Evolutionary conservation across 2,329 filamentous ascomycete species (phyloP), one percentile per base, ranked within the genome.

Genomic region (Fusarium nodosum): DNA sequence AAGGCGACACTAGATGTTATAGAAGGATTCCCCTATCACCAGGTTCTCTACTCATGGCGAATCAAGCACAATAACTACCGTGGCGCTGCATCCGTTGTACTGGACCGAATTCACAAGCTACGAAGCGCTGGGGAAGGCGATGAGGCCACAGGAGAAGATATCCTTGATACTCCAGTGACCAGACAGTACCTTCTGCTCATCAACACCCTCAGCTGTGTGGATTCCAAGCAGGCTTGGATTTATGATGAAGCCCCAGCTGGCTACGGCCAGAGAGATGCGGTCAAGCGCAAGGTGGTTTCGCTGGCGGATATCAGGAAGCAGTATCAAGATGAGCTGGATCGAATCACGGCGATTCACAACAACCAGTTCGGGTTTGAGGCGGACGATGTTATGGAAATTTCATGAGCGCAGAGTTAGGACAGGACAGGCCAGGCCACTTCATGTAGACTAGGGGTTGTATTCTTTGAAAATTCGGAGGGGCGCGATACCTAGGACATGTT

Each of bases 41-140:
- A 95, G 74, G 91, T 97, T 59, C 87, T 98, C 48, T 97, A 97
- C 78, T 90, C 94, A 5, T 97, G 95, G 88, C 90, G 96, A 53
- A 91, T 97, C 70, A 90, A 90, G 66, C 91, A 91, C 71, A 89
- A 89, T 74, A 93, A 98, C 81, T 97, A 94, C 84, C 92, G 95
- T 45, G 96, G 95, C 52, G 90, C 88, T 2, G 89, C 90, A 5
- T 85, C 87, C 3, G 82, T 89, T 30, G 81, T 91, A 7, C 81
- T 91, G 24, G 88, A 91, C 73, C 84, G 88, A 36, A 85, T 92
- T 55, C 86, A 89, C 71, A 88, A 88, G 77, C 82, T 92, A 18
- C 84, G 85, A 64, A 81, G 83, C 28, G 83, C 87, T 0, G 87
- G 88, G 26, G 86, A 89, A 68, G 87, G 86, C 5, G 87, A 90